Percentiles rank a stretch among this genome's conserved stretches.
phyloP scores from a whole-genome alignment of 2,329 filamentous ascomycete genomes.

The Conoideocrella luteorostrata region DNA sequence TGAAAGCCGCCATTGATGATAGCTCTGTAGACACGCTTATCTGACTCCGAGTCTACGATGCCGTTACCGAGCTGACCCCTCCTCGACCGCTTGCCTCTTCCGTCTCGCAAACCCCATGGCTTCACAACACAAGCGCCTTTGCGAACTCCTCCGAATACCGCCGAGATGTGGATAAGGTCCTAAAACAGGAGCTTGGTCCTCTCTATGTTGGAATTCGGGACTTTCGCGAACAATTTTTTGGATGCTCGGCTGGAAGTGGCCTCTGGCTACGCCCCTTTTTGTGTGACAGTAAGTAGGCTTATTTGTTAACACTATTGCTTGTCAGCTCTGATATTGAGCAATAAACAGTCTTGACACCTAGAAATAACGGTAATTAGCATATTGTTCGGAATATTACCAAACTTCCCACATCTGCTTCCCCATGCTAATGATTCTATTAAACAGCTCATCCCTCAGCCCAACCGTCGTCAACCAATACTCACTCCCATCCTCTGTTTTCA shows the following conservation, averaged over 20 bases:
- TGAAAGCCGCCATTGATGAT: no score
- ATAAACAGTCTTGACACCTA: no score
- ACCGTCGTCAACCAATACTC: constrained; percentile 63
- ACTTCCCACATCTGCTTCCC: constrained; percentile 79
- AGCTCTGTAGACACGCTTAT: neutral
- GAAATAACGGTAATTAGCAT: neutral
- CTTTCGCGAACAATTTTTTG: no score
- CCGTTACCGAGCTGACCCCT: no score
- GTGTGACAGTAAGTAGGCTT: no score
- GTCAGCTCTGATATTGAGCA: no score
- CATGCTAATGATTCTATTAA: constrained; percentile 72
- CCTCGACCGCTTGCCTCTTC: constrained; percentile 19
- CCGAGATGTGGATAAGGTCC: constrained; percentile 23
- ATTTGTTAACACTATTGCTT: no score
- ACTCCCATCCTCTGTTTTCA: constrained; percentile 51
- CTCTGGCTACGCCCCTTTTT: no score
- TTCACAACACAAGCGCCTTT: constrained; percentile 23
- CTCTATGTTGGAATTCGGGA: constrained; percentile 29
- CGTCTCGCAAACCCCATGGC: constrained; percentile 22
- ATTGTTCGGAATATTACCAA: constrained; percentile 49
- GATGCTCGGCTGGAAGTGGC: no score
- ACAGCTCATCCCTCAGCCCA: constrained; percentile 66
- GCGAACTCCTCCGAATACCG: constrained; percentile 28
- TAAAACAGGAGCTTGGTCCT: constrained; percentile 27
- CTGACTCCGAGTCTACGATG: constrained; percentile 14